Evolutionary conservation across 2,329 filamentous ascomycete species (phyloP).

Genomic region (Colletotrichum gloeosporioides): DNA sequence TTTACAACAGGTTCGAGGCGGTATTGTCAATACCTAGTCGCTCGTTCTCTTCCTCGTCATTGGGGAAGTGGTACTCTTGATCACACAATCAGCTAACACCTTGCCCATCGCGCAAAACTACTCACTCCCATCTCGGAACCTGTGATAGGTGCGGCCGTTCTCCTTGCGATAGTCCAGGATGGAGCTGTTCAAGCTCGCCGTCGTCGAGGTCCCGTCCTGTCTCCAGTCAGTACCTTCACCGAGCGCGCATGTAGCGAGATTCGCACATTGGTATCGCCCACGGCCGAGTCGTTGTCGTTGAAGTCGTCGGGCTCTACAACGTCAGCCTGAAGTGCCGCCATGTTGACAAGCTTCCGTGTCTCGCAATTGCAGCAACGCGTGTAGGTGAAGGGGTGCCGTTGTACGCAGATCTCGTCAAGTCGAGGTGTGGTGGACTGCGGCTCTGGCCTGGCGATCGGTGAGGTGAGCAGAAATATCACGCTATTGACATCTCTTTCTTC

Average conservation of each 20-base stretch:
- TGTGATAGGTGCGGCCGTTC: constrained; percentile 23
- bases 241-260: background rate
- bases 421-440: background rate
- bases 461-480: background rate
- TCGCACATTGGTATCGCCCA: background rate
- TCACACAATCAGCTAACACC: background rate
- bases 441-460: background rate
- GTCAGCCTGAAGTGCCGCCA: background rate
- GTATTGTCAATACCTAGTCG: background rate
- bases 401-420: background rate
- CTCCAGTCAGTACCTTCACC: background rate
- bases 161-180: constrained; percentile 25
- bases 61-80: constrained; percentile 23
- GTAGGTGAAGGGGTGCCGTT: background rate
- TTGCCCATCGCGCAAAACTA: background rate
- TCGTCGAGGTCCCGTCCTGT: constrained; percentile 23
- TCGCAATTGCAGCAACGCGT: too few species aligned
- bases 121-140: constrained; percentile 26
- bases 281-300: constrained; percentile 17
- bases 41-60: constrained; percentile 22
- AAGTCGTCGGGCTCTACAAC: constrained; percentile 16
- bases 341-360: background rate
- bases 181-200: constrained; percentile 37
- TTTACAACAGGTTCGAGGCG: too few species aligned
- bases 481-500: background rate